Percentiles rank a stretch among this genome's conserved stretches.
Conservation (phyloP, 108 stramenopile genomes). For the Hondaea fermentalgiana region DNA sequence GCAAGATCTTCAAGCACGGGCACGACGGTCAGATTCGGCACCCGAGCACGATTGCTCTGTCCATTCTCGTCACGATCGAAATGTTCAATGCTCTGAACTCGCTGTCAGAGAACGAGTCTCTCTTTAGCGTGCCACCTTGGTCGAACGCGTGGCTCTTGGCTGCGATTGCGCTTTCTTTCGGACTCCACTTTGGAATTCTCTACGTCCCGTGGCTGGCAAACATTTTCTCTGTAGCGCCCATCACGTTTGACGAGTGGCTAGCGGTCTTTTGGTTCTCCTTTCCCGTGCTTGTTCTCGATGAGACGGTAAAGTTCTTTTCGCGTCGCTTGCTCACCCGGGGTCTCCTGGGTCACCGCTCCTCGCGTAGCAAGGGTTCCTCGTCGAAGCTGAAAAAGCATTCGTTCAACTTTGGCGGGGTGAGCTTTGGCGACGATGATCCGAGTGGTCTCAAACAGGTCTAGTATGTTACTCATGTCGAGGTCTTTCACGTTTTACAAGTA, state of each 20-base stretch:
- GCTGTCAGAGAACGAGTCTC: slow-evolving; percentile 80
- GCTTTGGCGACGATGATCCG: neutral
- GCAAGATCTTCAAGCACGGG: slow-evolving; percentile 54
- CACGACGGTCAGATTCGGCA: neutral
- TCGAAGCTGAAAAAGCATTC: neutral
- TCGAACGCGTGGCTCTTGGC: slow-evolving; percentile 71
- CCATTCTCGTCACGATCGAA: slow-evolving; percentile 89
- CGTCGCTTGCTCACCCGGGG: neutral
- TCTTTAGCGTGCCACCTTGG: slow-evolving; percentile 76
- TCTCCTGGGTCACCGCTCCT: neutral
- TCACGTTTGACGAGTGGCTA: slow-evolving; percentile 68
- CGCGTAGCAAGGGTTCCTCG: neutral
- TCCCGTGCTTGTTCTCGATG: slow-evolving; percentile 83
- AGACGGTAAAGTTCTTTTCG: slow-evolving; percentile 59
- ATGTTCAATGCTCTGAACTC: slow-evolving; percentile 88
- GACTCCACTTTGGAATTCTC: slow-evolving; percentile 74
- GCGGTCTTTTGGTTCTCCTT: slow-evolving; percentile 65
- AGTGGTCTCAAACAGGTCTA: neutral
- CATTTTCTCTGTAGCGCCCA: slow-evolving; percentile 76
- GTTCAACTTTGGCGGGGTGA: neutral
- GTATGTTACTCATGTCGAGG: neutral
- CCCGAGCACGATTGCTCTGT: slow-evolving; percentile 76
- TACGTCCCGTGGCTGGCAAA: slow-evolving; percentile 67
- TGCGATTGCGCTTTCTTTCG: slow-evolving; percentile 77
- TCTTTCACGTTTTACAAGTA: too few relatives aligned